Conservation (phyloP, 768 basidiomycete genomes). For the Rhodotorula taiwanensis region DNA sequence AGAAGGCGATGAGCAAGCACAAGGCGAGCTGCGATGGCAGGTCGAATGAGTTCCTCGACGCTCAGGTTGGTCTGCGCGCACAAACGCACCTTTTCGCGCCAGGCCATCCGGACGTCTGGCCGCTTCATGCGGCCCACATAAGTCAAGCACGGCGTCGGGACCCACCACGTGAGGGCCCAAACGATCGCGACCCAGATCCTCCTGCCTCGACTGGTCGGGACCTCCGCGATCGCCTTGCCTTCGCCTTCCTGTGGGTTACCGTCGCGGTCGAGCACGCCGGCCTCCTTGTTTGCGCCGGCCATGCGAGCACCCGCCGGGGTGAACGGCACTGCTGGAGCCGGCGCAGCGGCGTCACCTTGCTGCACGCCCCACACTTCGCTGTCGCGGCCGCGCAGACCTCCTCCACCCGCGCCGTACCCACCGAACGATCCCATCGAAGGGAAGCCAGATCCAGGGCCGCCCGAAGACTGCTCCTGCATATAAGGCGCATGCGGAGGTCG, state of each 20-base stretch:
- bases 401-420: neutral
- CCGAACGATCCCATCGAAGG: neutral
- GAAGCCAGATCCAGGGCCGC: neutral
- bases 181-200: conserved; percentile 69
- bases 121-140: conserved; percentile 79
- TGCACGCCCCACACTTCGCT: conserved; percentile 34
- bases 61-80: too few relatives aligned
- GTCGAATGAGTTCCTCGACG: too few relatives aligned
- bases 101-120: conserved; percentile 85
- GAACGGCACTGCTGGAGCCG: too few relatives aligned
- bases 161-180: conserved; percentile 85
- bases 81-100: conserved; percentile 84
- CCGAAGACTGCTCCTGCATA: conserved; percentile 19
- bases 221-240: conserved; percentile 31
- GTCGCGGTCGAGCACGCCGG: conserved; percentile 27
- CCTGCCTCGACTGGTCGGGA: conserved; percentile 21
- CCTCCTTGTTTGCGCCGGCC: neutral
- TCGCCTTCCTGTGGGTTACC: conserved; percentile 34
- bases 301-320: too few relatives aligned
- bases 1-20: conserved; percentile 79
- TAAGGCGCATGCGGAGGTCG: conserved; percentile 28
- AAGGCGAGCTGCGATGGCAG: conserved; percentile 13
- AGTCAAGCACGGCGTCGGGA: conserved; percentile 74
- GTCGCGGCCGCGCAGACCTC: neutral
- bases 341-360: conserved; percentile 10